phyloP scores from a whole-genome alignment of 768 basidiomycete species.

The Phaffia tasmanica region DNA sequence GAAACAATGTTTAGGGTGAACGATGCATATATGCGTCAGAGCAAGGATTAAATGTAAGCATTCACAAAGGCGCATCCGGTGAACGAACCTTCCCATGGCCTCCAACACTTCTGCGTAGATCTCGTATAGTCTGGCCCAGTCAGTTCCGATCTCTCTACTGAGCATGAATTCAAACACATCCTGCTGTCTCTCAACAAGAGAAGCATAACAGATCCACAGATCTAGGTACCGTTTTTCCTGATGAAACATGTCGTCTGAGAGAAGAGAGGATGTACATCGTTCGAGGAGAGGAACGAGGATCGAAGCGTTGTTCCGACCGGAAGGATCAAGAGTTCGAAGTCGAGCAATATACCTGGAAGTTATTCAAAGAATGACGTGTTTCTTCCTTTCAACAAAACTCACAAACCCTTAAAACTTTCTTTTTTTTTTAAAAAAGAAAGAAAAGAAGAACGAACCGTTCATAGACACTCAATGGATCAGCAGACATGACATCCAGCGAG shows the following conservation, averaged over 20 bases:
- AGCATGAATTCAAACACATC: conserved; percentile 79
- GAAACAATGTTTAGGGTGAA: neutral
- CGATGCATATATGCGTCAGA: neutral
- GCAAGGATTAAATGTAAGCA: conserved; percentile 7
- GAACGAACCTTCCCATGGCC: conserved; percentile 58
- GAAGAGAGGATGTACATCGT: conserved; percentile 68
- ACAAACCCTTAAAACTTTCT: neutral
- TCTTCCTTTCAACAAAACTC: neutral
- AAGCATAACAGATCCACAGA: conserved; percentile 79
- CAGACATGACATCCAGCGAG: conserved; percentile 49
- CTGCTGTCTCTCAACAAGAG: conserved; percentile 58
- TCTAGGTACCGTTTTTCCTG: conserved; percentile 83
- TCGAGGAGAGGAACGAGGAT: conserved; percentile 72
- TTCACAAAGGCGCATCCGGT: neutral
- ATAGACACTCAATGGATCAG: conserved; percentile 72
- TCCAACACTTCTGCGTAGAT: conserved; percentile 79
- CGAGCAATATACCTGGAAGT: conserved; percentile 56
- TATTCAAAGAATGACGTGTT: neutral
- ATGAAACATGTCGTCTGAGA: conserved; percentile 63
- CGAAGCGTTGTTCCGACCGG: conserved; percentile 55
- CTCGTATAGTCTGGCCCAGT: conserved; percentile 72
- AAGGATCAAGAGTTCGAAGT: conserved; percentile 75
- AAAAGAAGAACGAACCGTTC: conserved; percentile 45
- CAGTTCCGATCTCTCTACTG: conserved; percentile 76
- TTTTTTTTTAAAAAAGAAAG: neutral